Conservation (phyloP, 108 stramenopile species). For the Parietichytrium sp. region DNA sequence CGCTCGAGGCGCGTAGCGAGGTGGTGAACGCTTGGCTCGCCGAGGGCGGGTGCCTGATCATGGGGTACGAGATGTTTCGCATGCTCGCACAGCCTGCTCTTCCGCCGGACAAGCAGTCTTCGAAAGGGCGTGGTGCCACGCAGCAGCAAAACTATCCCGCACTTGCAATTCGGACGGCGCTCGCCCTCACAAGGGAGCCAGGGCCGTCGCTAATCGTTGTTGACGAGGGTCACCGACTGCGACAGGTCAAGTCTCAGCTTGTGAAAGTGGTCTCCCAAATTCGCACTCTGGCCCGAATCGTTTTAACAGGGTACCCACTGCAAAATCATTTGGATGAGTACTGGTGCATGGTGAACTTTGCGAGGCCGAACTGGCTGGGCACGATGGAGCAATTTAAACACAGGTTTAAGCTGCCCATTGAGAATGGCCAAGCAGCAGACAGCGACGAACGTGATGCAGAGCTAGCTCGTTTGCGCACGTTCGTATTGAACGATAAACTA, state of each 20-base stretch:
- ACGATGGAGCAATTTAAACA: not conserved
- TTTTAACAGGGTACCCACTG: constrained; percentile 27
- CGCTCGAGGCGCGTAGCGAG: not conserved
- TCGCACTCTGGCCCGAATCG: constrained; percentile 14
- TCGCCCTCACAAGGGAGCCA: not conserved
- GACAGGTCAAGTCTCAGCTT: not conserved
- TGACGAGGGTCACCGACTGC: constrained; percentile 38
- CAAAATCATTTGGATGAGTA: constrained; percentile 41
- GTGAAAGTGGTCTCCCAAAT: not conserved
- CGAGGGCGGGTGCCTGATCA: constrained; percentile 27
- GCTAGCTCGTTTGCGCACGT: not conserved
- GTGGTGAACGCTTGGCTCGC: not conserved
- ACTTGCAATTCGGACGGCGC: not conserved
- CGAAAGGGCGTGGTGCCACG: too few relatives aligned
- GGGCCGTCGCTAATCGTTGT: constrained; percentile 6
- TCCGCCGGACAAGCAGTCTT: not conserved
- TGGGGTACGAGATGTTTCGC: constrained; percentile 42
- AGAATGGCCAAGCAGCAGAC: not conserved
- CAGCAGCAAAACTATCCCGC: too few relatives aligned
- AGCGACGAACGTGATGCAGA: not conserved
- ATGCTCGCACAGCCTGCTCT: not conserved
- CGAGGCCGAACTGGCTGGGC: not conserved
- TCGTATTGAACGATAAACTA: not conserved
- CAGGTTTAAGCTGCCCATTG: constrained; percentile 28
- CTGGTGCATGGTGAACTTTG: constrained; percentile 30